These are phyloP conservation scores for Emmonsiellopsis sp. DNA, from an alignment of 2,329 filamentous ascomycete genomes.

Conservation along the genomic window DNA sequence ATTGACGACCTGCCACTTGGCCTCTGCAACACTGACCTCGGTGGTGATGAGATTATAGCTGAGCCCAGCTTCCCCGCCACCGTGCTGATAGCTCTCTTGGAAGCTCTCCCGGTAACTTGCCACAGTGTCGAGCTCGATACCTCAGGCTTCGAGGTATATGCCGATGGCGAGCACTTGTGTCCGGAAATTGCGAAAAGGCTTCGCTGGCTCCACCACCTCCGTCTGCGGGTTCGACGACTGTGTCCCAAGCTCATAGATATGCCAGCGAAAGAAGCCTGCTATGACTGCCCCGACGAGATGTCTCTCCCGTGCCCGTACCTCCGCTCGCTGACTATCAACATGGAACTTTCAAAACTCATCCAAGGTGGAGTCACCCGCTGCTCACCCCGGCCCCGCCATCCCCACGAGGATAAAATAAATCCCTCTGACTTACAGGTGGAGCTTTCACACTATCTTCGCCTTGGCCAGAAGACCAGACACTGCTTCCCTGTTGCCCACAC, in stretches of 20 bases:
- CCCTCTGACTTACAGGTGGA: constrained; percentile 2
- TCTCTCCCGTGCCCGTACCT: constrained; percentile 2
- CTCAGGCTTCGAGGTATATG: constrained; percentile 6
- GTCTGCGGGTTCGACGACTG: constrained; percentile 5
- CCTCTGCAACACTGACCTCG: not conserved
- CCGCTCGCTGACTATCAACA: constrained; percentile 9
- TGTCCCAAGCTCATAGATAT: constrained; percentile 3
- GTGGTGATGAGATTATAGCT: not conserved
- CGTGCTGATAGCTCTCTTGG: constrained; percentile 1
- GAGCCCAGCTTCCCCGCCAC: constrained; percentile 1
- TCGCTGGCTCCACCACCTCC: constrained; percentile 4
- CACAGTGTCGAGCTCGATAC: constrained; percentile 10
- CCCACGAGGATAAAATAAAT: not conserved
- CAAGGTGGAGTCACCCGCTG: not conserved
- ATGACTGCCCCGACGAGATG: not conserved
- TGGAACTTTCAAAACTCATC: not conserved
- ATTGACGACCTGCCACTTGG: constrained; percentile 1
- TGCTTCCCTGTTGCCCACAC: not conserved
- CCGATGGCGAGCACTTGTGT: constrained; percentile 7
- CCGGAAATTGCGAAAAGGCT: constrained; percentile 3
- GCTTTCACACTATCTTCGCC: not conserved
- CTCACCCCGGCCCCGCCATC: not conserved
- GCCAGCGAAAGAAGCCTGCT: not conserved
- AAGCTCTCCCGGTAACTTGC: constrained; percentile 5
- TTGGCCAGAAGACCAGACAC: not conserved